Conservation (phyloP, 1,284 basidiomycete genomes). For the Apiotrichum siamense region DNA sequence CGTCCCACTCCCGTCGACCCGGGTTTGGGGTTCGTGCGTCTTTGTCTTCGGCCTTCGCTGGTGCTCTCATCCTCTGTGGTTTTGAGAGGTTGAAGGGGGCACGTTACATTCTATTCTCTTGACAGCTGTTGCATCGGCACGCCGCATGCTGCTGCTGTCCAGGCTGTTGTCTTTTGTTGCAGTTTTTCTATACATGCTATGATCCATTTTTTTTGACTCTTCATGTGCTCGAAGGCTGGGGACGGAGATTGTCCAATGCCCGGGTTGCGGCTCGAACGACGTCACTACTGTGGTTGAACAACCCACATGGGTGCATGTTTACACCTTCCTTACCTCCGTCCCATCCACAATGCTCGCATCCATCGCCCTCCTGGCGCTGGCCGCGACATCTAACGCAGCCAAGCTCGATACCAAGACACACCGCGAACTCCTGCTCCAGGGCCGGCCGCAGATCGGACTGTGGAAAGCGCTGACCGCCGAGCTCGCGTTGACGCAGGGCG, state of each 20-base stretch:
- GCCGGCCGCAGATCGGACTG: constrained; percentile 33
- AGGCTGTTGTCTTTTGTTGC: not conserved
- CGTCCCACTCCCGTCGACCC: constrained; percentile 22
- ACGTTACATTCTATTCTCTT: constrained; percentile 13
- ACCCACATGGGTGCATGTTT: too few relatives aligned
- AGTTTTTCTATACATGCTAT: not conserved
- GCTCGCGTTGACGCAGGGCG: constrained; percentile 31
- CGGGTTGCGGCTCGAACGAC: too few relatives aligned
- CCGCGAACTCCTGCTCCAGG: constrained; percentile 26
- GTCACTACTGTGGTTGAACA: too few relatives aligned
- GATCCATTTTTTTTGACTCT: too few relatives aligned
- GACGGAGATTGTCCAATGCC: too few relatives aligned
- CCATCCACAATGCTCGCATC: constrained; percentile 1
- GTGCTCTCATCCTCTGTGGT: not conserved
- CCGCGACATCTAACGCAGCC: not conserved
- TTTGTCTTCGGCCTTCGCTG: constrained; percentile 24
- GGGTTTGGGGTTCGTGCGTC: constrained; percentile 31
- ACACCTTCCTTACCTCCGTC: not conserved
- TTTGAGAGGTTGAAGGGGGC: constrained; percentile 11
- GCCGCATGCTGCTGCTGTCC: too few relatives aligned
- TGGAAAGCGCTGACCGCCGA: constrained; percentile 22
- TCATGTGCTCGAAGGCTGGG: too few relatives aligned
- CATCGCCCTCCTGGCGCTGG: not conserved
- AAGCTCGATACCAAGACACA: constrained; percentile 22
- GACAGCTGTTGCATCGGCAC: too few relatives aligned